phyloP scores from a whole-genome alignment of 2,329 filamentous ascomycete genomes.

The Paraphaeosphaeria minitans region DNA sequence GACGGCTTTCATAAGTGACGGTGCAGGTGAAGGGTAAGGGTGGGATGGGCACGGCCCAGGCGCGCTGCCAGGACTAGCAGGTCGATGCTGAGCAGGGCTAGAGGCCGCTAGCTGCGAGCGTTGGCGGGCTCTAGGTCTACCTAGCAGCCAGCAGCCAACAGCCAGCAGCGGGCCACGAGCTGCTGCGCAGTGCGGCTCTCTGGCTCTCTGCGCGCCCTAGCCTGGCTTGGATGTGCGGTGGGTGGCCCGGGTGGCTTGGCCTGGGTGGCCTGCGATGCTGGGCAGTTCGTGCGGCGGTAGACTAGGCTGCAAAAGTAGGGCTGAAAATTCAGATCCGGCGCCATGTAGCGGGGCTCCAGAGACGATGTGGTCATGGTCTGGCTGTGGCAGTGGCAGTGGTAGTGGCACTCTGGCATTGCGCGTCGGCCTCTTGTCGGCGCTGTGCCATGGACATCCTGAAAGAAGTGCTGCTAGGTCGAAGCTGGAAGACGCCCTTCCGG shows the following conservation, averaged over 20 bases:
- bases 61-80: conserved; percentile 25
- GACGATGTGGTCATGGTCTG: not conserved
- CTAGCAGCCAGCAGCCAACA: too few relatives aligned
- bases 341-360: not conserved
- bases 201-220: too few relatives aligned
- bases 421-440: conserved; percentile 5
- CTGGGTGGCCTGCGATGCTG: not conserved
- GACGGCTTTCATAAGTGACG: conserved; percentile 36
- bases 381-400: not conserved
- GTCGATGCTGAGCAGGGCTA: conserved; percentile 18
- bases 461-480: not conserved
- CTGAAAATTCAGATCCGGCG: conserved; percentile 7
- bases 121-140: conserved; percentile 25
- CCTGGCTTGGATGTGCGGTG: too few relatives aligned
- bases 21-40: conserved; percentile 34
- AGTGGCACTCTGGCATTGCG: not conserved
- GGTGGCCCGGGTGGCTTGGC: not conserved
- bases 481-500: too few relatives aligned
- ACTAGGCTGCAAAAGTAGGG: not conserved
- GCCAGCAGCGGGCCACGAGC: too few relatives aligned
- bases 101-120: conserved; percentile 10
- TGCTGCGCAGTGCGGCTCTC: too few relatives aligned
- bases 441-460: not conserved
- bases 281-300: not conserved
- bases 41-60: conserved; percentile 23